phyloP scores from a whole-genome alignment of 257 asterid species.

The Echites panduratus region DNA sequence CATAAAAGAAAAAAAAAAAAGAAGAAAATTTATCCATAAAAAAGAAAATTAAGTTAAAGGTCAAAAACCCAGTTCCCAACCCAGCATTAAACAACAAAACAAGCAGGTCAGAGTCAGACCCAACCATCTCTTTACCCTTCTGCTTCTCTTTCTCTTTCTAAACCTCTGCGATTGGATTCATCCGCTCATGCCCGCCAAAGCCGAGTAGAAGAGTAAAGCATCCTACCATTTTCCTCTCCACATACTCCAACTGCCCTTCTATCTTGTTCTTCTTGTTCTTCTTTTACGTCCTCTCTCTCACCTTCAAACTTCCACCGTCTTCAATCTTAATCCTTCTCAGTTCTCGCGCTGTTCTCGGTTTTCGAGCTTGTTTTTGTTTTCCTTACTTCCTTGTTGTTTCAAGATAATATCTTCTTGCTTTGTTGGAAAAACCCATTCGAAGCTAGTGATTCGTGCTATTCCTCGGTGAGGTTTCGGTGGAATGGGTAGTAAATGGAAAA shows the following conservation, averaged over 20 bases:
- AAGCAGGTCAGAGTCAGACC: slow-evolving; percentile 50
- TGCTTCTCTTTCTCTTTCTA: too few relatives aligned
- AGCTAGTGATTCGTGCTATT: slow-evolving; percentile 17
- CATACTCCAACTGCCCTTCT: not conserved
- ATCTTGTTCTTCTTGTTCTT: slow-evolving; percentile 7
- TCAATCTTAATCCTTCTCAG: not conserved
- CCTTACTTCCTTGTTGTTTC: not conserved
- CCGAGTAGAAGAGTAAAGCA: slow-evolving; percentile 39
- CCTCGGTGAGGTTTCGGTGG: slow-evolving; percentile 23
- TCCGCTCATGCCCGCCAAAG: slow-evolving; percentile 41
- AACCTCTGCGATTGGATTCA: slow-evolving; percentile 11
- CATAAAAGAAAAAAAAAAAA: not conserved
- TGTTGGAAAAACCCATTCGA: slow-evolving; percentile 16
- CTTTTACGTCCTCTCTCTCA: slow-evolving; percentile 2
- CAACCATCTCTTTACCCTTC: slow-evolving; percentile 25
- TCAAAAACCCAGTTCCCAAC: slow-evolving; percentile 35
- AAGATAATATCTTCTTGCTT: slow-evolving; percentile 4
- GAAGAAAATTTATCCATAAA: too few relatives aligned
- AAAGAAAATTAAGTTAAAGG: slow-evolving; percentile 23
- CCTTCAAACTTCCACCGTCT: slow-evolving; percentile 7
- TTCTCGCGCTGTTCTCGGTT: slow-evolving; percentile 27
- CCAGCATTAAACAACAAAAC: slow-evolving; percentile 32
- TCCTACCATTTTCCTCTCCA: not conserved
- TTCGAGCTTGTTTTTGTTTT: slow-evolving; percentile 28
- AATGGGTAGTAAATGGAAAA: slow-evolving; percentile 95